Evolutionary conservation across 306 rosid species (phyloP), one percentile per base, ranked within the genome.

Genomic region (Fragaria iinumae): DNA sequence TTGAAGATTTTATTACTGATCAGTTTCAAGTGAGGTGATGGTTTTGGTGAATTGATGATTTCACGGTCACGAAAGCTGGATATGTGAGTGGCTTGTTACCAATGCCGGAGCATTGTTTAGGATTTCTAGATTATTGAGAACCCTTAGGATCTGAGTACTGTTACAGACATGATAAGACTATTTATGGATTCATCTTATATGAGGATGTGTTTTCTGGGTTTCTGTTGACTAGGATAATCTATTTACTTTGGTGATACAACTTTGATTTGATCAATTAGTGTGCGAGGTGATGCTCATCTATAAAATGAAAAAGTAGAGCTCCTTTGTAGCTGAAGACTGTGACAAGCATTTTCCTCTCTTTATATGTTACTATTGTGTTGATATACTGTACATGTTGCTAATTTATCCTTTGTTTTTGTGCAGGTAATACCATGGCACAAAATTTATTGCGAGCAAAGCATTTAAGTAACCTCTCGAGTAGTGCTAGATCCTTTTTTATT

Each of bases 391-490:
- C 27, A 9, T 41, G 25, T 62, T 74, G 57, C 60, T 67, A 16
- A 82, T 77, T 48, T 32, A 50, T 34, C 48, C 12, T 29, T 76
- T 64, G 48, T 27, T 48, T 52, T 63, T 53, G 59, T 34, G 71
- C 68, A 74, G 71, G 68, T 69, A 48, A 67, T 53, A 63, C 73
- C 72, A 68, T 72, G 52, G 79, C 77, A 48, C 71, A 86, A 86
- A 89, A 93, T 80, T 73, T 94, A 90, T 87, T 94, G 71, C 84
- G 97, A 71, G 90, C 91, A 73, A 94, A 94, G 90, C 95, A 89
- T 55, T 85, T 94, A 32, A 59, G 91, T 77, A 76, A 81, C 57
- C 90, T 94, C 73, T 91, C 98, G 32, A 90, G 81, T 76, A 80
- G 91, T 80, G 98, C 97, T 21, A 86, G 98, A 79, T 90, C 91